These are phyloP conservation scores for Lodderomyces margitis DNA, from an alignment of 1,139 yeast species.

Conservation along the genomic window DNA sequence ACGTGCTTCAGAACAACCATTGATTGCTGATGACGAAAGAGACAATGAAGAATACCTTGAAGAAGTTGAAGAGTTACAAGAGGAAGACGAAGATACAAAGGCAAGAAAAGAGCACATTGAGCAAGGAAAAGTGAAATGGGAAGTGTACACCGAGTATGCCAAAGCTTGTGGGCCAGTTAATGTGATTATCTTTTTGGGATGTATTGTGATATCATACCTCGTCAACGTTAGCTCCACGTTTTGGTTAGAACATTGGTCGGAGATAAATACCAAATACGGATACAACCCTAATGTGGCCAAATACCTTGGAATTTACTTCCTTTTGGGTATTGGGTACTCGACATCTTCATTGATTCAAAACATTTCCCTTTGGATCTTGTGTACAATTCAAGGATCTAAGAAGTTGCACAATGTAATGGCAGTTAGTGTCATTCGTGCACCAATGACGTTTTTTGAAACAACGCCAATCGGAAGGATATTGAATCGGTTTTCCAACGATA, in stretches of 20 bases:
- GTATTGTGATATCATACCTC: conserved; percentile 55
- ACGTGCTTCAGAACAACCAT: conserved; percentile 68
- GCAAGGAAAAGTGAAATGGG: conserved; percentile 93
- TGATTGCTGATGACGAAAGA: conserved; percentile 30
- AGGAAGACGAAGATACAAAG: conserved; percentile 43
- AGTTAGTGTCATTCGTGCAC: conserved; percentile 77
- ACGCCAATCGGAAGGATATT: conserved; percentile 94
- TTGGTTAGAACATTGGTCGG: conserved; percentile 98
- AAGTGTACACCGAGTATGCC: conserved; percentile 79
- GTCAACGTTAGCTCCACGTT: conserved; percentile 59
- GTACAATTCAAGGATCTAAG: conserved; percentile 81
- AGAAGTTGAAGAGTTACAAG: conserved; percentile 34
- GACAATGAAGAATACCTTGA: conserved; percentile 2
- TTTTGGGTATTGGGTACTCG: conserved; percentile 64
- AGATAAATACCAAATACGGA: conserved; percentile 68
- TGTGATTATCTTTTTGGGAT: conserved; percentile 54
- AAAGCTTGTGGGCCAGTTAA: conserved; percentile 79
- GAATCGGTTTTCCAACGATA: conserved; percentile 92
- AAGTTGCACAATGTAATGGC: conserved; percentile 81
- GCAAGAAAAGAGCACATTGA: conserved; percentile 74
- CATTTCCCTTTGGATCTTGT: conserved; percentile 73
- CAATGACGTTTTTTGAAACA: conserved; percentile 96
- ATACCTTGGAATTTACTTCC: conserved; percentile 75
- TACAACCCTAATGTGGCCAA: conserved; percentile 66
- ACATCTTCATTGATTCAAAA: conserved; percentile 66